These are phyloP conservation scores for Debaryomyces sp. DNA, from an alignment of 1,139 yeast species.

Conservation along the genomic window DNA sequence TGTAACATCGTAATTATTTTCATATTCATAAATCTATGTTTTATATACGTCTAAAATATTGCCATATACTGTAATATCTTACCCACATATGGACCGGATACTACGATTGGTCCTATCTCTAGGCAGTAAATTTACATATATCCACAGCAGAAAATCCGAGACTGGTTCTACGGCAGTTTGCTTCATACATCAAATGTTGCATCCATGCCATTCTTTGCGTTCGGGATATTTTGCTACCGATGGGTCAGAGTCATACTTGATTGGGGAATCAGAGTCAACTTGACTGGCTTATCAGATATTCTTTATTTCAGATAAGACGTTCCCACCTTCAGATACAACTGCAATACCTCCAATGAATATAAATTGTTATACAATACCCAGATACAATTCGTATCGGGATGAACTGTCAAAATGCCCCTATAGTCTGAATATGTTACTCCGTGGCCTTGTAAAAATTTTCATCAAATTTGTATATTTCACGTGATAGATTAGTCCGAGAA, in stretches of 20 bases:
- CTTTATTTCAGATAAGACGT: background rate
- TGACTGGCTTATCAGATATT: background rate
- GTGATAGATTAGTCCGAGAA: conserved; percentile 8
- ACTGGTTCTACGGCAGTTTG: background rate
- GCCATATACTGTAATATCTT: background rate
- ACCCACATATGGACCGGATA: too few relatives aligned
- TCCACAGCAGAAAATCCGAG: background rate
- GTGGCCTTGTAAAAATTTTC: conserved; percentile 11
- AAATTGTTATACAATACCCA: background rate
- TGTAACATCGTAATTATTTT: too few relatives aligned
- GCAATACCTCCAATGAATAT: background rate
- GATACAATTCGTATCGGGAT: background rate
- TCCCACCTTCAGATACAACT: background rate
- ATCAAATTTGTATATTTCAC: conserved; percentile 9
- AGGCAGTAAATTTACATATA: background rate
- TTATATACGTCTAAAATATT: background rate
- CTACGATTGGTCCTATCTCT: background rate
- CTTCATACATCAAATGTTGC: background rate
- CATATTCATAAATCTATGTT: too few relatives aligned
- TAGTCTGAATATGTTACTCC: conserved; percentile 1
- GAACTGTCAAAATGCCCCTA: background rate
- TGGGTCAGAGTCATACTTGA: background rate
- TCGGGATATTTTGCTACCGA: background rate
- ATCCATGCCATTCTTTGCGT: background rate
- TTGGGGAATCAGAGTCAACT: background rate